These are phyloP conservation scores for Boletus sp. DNA, from an alignment of 768 basidiomycete species.

Conservation along the genomic window DNA sequence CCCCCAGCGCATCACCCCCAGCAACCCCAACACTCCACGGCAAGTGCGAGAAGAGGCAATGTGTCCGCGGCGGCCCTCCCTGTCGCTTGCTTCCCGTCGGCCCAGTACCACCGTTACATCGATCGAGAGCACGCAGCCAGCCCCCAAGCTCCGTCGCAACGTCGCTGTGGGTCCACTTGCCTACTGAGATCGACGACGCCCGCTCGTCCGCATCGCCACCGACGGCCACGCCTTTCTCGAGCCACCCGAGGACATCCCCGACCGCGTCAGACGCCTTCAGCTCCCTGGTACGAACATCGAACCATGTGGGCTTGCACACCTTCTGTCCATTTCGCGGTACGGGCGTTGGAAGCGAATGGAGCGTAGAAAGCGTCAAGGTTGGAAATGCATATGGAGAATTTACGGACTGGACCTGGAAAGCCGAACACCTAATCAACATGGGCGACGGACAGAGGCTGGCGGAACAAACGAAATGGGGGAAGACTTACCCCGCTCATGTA, in stretches of 20 bases:
- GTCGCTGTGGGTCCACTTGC: conserved; percentile 50
- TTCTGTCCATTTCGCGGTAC: conserved; percentile 78
- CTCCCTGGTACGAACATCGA: conserved; percentile 55
- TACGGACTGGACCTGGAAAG: conserved; percentile 53
- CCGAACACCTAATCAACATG: background rate
- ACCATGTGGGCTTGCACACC: conserved; percentile 84
- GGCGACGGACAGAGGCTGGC: background rate
- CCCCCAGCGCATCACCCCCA: conserved; percentile 23
- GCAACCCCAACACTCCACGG: conserved; percentile 38
- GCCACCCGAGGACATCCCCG: conserved; percentile 54
- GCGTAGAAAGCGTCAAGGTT: conserved; percentile 70
- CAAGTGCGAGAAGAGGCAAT: conserved; percentile 52
- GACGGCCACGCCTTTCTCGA: conserved; percentile 32
- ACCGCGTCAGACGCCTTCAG: conserved; percentile 61
- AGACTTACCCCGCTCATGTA: conserved; percentile 54
- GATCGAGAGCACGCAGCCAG: conserved; percentile 50
- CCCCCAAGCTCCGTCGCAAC: conserved; percentile 58
- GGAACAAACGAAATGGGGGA: background rate
- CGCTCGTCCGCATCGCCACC: conserved; percentile 12
- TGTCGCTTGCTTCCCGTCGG: background rate
- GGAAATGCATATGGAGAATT: conserved; percentile 84
- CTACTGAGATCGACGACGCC: conserved; percentile 14
- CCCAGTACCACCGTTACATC: background rate
- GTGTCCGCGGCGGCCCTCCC: conserved; percentile 29
- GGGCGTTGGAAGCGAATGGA: conserved; percentile 87